These are phyloP conservation scores for Scytalidium sp. DNA, from an alignment of 2,329 filamentous ascomycete species.

Conservation along the genomic window DNA sequence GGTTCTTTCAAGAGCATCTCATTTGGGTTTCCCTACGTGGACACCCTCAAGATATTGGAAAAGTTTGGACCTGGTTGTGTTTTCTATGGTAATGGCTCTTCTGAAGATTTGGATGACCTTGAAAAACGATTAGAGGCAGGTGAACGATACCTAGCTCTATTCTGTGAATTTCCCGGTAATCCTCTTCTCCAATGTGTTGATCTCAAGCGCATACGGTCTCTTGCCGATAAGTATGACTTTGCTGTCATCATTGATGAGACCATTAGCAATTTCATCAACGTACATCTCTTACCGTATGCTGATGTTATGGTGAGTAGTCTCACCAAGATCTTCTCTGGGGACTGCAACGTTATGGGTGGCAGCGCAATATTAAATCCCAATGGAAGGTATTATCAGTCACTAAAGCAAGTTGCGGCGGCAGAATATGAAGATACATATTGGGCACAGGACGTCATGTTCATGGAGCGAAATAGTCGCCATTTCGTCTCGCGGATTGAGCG, in stretches of 20 bases:
- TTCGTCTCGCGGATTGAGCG: slow-evolving; percentile 79
- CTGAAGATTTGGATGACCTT: slow-evolving; percentile 78
- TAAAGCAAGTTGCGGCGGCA: slow-evolving; percentile 64
- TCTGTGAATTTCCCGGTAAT: slow-evolving; percentile 95
- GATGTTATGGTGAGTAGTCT: slow-evolving; percentile 93
- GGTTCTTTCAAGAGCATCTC: slow-evolving; percentile 74
- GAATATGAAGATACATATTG: slow-evolving; percentile 90
- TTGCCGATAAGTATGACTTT: slow-evolving; percentile 85
- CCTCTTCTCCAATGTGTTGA: slow-evolving; percentile 84
- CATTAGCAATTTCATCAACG: slow-evolving; percentile 93
- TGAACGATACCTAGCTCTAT: slow-evolving; percentile 77
- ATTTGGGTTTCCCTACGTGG: slow-evolving; percentile 97
- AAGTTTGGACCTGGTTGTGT: slow-evolving; percentile 89
- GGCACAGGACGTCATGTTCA: slow-evolving; percentile 89
- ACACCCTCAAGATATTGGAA: slow-evolving; percentile 90
- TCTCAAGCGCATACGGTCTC: slow-evolving; percentile 70
- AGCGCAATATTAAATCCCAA: slow-evolving; percentile 64
- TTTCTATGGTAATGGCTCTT: slow-evolving; percentile 82
- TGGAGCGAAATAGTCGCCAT: slow-evolving; percentile 94
- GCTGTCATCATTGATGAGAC: slow-evolving; percentile 93
- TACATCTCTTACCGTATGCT: slow-evolving; percentile 84
- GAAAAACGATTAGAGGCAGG: slow-evolving; percentile 68
- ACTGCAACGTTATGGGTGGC: slow-evolving; percentile 98
- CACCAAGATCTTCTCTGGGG: slow-evolving; percentile 96
- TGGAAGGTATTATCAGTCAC: slow-evolving; percentile 62